Evolutionary conservation across 345 rosid species (phyloP), one percentile per base, ranked within the genome.

Genomic region (Boechera divaricarpa): DNA sequence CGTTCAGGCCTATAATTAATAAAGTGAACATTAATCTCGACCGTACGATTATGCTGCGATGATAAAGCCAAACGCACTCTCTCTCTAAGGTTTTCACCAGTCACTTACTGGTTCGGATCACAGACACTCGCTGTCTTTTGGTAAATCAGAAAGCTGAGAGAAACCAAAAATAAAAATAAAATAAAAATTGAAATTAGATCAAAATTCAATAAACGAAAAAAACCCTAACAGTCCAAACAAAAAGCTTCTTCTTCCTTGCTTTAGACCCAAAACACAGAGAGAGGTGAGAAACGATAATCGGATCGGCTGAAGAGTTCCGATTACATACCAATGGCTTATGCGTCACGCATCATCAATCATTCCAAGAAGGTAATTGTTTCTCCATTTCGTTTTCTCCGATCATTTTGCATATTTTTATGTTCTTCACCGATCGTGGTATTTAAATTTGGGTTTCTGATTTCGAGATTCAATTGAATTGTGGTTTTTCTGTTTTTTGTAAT

Each of bases 311-410:
- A 69, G 59, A 78, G 51, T 58, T 72, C 72, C 77, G 47, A 58
- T 59, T 7, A 7, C 10, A 55, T 54, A 67, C 52, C 52, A 74
- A 87, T 87, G 94, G 86, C 88, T 62, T 89, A 82, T 77, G 89
- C 87, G 18, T 81, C 86, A 59, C 90, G 76, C 35, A 60, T 87
- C 60, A 82, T 89, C 89, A 85, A 79, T 75, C 94, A 85, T 62
- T 87, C 90, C 12, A 89, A 79, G 60, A 86, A 87, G 91, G 91
- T 73, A 4, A 31, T 10, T 67, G 15, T 44, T n/a, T 15, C 63
- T 58, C 29, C 9, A 71, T 72, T 57, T 18, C 59, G 6, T 62
- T 69, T 69, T 38, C 45, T 67, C 59, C 29, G 45, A 52, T 67
- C 52, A 56, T 63, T 73, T 61, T 12, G n/a, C 1, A 15, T 31